A percentile compares a stretch with the other conserved stretches of the same genome.
Evolutionary conservation across 202 grass and related monocot genomes (phyloP).

Genomic region (Digitaria exilis): DNA sequence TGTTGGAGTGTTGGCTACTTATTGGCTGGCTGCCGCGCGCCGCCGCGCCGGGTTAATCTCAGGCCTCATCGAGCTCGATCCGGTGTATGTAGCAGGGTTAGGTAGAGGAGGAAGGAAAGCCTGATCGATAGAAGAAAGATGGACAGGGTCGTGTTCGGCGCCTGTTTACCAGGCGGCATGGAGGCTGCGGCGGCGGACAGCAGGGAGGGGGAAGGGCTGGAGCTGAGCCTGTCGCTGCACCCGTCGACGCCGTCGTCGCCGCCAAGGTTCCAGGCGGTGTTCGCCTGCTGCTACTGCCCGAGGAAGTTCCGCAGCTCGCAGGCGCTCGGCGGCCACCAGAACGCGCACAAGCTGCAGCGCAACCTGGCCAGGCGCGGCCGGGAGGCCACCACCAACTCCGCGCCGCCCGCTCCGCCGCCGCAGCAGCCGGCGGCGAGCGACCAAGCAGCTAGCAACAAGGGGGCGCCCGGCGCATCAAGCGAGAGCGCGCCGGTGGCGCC

Average conservation of each 20-base stretch:
- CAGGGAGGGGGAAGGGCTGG: slow-evolving; percentile 47
- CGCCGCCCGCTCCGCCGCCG: neutral
- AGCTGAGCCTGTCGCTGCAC: slow-evolving; percentile 59
- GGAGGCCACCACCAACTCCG: slow-evolving; percentile 32
- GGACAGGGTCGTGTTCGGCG: slow-evolving; percentile 17
- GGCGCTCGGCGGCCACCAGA: slow-evolving; percentile 81
- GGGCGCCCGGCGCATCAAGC: neutral
- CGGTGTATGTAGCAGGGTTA: too few species aligned
- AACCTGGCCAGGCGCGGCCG: slow-evolving; percentile 55
- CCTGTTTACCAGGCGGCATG: slow-evolving; percentile 38
- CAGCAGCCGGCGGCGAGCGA: neutral
- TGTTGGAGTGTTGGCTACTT: too few species aligned
- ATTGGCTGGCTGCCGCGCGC: too few species aligned
- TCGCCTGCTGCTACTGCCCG: slow-evolving; percentile 84
- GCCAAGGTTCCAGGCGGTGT: slow-evolving; percentile 56
- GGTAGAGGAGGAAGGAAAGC: neutral
- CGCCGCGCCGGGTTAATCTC: too few species aligned
- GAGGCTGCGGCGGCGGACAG: slow-evolving; percentile 8
- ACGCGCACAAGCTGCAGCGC: slow-evolving; percentile 81
- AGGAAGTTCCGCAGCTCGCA: slow-evolving; percentile 84
- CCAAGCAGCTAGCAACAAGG: slow-evolving; percentile 1
- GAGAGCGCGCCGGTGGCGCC: slow-evolving; percentile 20
- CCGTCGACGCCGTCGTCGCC: slow-evolving; percentile 54
- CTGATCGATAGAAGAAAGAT: slow-evolving; percentile 37
- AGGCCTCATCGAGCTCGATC: too few species aligned